A percentile compares a stretch with the other conserved stretches of the same genome.
phyloP scores from a whole-genome alignment of 352 stramenopile species.

The Phytophthora citrophthora region DNA sequence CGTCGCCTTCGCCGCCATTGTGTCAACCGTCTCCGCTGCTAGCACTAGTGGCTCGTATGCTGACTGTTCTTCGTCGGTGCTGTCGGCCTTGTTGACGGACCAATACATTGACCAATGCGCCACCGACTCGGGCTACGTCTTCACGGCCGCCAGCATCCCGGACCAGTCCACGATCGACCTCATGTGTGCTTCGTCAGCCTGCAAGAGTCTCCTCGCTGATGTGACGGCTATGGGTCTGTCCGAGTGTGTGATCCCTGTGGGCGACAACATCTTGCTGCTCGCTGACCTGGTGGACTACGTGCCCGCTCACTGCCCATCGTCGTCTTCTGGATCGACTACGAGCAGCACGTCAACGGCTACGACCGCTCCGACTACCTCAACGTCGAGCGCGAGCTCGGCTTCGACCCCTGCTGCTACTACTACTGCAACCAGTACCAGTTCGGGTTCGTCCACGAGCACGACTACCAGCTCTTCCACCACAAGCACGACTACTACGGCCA shows the following conservation, averaged over 20 bases:
- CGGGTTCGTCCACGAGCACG: conserved; percentile 6
- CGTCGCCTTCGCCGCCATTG: conserved; percentile 16
- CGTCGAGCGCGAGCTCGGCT: conserved; percentile 12
- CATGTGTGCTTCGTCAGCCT: conserved; percentile 33
- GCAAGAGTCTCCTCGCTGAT: conserved; percentile 25
- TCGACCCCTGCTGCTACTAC: conserved; percentile 16
- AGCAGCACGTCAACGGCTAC: conserved; percentile 30
- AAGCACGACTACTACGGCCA: conserved; percentile 14
- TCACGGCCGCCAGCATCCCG: conserved; percentile 31
- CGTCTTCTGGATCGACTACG: conserved; percentile 25
- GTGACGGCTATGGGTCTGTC: conserved; percentile 21
- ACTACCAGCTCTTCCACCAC: conserved; percentile 7
- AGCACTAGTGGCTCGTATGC: conserved; percentile 23
- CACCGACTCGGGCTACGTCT: conserved; percentile 36
- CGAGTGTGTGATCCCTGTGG: conserved; percentile 39
- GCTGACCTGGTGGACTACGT: conserved; percentile 38
- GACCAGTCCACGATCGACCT: conserved; percentile 15
- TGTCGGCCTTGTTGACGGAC: conserved; percentile 29
- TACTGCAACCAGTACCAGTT: conserved; percentile 2
- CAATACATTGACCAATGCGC: conserved; percentile 33
- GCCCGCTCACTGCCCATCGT: conserved; percentile 20
- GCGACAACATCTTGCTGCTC: conserved; percentile 31
- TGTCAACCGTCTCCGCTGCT: conserved; percentile 24
- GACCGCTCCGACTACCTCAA: conserved; percentile 13
- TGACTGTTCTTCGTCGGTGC: conserved; percentile 29